A percentile compares a stretch with the other conserved stretches of the same genome.
phyloP scores from a whole-genome alignment of 2,329 filamentous ascomycete species.

The Hymenoscyphus scutula region DNA sequence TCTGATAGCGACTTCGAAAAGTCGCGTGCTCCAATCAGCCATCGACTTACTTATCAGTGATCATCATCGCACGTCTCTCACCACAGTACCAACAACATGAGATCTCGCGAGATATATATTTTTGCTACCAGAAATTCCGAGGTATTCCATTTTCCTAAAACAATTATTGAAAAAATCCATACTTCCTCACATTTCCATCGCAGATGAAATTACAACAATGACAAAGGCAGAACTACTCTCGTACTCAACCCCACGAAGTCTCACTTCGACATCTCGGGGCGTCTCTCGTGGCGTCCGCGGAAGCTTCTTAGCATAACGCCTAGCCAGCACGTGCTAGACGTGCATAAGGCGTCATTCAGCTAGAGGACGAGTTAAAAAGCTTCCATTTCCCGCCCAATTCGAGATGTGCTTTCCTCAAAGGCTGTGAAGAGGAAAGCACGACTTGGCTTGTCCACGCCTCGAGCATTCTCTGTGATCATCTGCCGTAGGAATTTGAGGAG shows the following conservation, averaged over 20 bases:
- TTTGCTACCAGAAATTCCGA: no score
- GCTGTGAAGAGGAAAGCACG: neutral
- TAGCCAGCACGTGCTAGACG: neutral
- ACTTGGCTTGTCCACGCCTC: neutral
- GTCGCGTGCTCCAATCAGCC: no score
- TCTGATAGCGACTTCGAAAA: no score
- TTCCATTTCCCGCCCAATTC: neutral
- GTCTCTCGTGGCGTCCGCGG: neutral
- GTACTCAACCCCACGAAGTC: neutral
- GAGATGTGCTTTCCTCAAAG: neutral
- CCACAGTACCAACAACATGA: neutral
- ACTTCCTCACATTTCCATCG: no score
- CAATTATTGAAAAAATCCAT: no score
- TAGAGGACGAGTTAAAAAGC: neutral
- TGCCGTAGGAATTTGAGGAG: neutral
- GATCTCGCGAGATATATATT: no score
- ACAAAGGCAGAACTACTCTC: no score
- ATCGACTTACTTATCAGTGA: neutral
- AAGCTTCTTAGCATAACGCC: neutral
- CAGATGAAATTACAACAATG: no score
- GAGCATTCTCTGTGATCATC: neutral
- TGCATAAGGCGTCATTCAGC: neutral
- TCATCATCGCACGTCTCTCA: neutral
- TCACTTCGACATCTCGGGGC: neutral
- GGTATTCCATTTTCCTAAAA: no score